Base-by-base conservation (phyloP, 164 flowering plant genomes). In the Macadamia integrifolia region DNA sequence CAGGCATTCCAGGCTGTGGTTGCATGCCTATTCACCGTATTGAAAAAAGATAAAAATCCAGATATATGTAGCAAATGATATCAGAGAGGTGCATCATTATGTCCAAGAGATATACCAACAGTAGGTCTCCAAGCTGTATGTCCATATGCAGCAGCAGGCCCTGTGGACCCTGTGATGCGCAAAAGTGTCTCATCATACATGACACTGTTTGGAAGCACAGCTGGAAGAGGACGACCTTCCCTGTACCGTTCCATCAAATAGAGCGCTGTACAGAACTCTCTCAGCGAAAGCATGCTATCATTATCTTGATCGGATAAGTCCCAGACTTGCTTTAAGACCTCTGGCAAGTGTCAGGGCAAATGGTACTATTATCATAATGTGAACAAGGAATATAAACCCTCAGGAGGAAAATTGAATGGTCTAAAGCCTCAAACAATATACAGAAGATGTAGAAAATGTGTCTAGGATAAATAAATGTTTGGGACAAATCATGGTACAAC, bases 261-360 rank as follows among this genome's bases (percentile, higher is more conserved):
- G 23, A 93, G 88, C 55, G 98, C 88, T 69, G 86, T 79, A 75
- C 96, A 93, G 71, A 93, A 93, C 71, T 93, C 98, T 75, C 84
- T 85, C 74, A 90, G 72, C 48, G 98, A 87, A 74, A 93, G 95
- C 97, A 90, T 93, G 76, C 93, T 90, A 71, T 93, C 98, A 73
- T 79, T 84, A 78, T 93, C 98, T 77, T 93, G 97, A 79, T 93
- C 98, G 57, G 98, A 88, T 69, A 93, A 84, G 76, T 93, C 96
- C 98, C 98, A 93, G 13, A 93, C 98, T 86, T 91, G 96, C 85
- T 91, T 94, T 67, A 94, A 76, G 71, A 94, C 86, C 88, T 92
- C 98, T 94, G 90, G 31, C 12, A 78, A 76, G 52, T 46, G 66
- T 18, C 55, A 59, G 73, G 17, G 65, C 56, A 50, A 69, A 66